phyloP scores from a whole-genome alignment of 2,329 filamentous ascomycete species.

The Dactylellina drechsleri region DNA sequence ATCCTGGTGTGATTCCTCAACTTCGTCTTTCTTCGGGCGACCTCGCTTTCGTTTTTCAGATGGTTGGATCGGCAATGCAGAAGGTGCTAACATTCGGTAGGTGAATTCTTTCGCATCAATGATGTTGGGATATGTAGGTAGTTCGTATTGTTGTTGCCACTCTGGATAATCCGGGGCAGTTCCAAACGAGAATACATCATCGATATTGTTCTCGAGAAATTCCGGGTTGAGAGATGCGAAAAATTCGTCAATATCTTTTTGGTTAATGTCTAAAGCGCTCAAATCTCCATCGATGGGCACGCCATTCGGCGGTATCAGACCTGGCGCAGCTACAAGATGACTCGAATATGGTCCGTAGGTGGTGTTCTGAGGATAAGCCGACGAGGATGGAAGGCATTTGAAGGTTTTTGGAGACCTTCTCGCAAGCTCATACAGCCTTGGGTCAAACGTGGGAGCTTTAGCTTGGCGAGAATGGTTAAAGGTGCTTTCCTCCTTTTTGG shows the following conservation, averaged over 20 bases:
- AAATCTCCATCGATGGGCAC: not conserved
- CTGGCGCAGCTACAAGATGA: not conserved
- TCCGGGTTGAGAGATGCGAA: constrained; percentile 21
- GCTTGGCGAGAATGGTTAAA: constrained; percentile 29
- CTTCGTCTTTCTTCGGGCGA: constrained; percentile 49
- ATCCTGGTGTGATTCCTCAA: constrained; percentile 42
- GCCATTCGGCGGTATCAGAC: not conserved
- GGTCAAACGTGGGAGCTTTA: constrained; percentile 19
- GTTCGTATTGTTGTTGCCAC: not conserved
- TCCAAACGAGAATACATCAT: constrained; percentile 4
- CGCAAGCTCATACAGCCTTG: constrained; percentile 29
- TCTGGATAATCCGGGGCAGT: not conserved
- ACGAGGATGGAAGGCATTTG: constrained; percentile 1
- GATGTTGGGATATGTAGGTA: not conserved
- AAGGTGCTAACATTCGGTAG: constrained; percentile 43
- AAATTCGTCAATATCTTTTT: constrained; percentile 26
- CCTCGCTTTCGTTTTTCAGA: constrained; percentile 49
- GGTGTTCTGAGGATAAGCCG: not conserved
- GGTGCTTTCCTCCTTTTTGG: constrained; percentile 49
- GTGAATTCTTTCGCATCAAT: constrained; percentile 29
- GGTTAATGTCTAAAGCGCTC: constrained; percentile 14
- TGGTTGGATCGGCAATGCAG: constrained; percentile 36
- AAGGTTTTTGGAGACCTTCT: constrained; percentile 8
- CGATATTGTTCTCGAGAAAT: constrained; percentile 9
- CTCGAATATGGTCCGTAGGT: not conserved